Evolutionary conservation across 2,329 filamentous ascomycete genomes (phyloP).

Genomic region (Dothistroma septosporum): DNA sequence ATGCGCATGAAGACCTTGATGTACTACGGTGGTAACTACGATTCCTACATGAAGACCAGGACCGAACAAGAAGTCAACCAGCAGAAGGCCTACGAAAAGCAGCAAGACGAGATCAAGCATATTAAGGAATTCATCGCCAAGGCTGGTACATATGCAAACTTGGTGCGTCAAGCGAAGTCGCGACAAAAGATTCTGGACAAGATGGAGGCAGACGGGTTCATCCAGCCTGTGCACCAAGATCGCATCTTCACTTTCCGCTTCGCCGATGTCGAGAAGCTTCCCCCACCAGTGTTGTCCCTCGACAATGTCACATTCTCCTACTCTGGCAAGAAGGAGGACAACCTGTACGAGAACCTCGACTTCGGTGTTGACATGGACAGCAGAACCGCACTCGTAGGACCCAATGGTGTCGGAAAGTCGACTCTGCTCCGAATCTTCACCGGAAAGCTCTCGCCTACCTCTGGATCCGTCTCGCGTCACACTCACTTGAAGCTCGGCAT

Average conservation of each 20-base stretch:
- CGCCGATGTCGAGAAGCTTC: slow-evolving; percentile 98
- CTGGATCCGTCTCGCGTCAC: slow-evolving; percentile 79
- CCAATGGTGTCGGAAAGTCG: slow-evolving; percentile 98
- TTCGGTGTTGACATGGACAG: slow-evolving; percentile 99
- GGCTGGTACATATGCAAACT: slow-evolving; percentile 98
- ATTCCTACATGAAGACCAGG: slow-evolving; percentile 90
- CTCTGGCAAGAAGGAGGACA: slow-evolving; percentile 82
- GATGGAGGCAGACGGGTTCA: slow-evolving; percentile 99
- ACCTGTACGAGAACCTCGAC: slow-evolving; percentile 93
- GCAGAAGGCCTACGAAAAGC: slow-evolving; percentile 98
- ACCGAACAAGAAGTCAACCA: slow-evolving; percentile 95
- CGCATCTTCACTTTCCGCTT: slow-evolving; percentile 96
- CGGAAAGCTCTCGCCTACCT: slow-evolving; percentile 81
- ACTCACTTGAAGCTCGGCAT: slow-evolving; percentile 97
- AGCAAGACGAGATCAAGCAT: slow-evolving; percentile 97
- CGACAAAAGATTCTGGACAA: slow-evolving; percentile 99
- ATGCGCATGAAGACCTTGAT: slow-evolving; percentile 85
- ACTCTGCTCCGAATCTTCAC: slow-evolving; percentile 96
- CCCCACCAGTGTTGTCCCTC: slow-evolving; percentile 91
- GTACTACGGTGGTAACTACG: slow-evolving; percentile 99
- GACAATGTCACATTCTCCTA: slow-evolving; percentile 98
- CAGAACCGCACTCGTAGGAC: slow-evolving; percentile 90
- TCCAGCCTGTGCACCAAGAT: slow-evolving; percentile 81
- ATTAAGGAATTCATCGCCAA: slow-evolving; percentile 99
- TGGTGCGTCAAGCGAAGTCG: slow-evolving; percentile 98